Evolutionary conservation across 371 early-diverging fungal genomes (phyloP), one percentile per base, ranked within the genome.

Genomic region (Rhizopus delemar): DNA sequence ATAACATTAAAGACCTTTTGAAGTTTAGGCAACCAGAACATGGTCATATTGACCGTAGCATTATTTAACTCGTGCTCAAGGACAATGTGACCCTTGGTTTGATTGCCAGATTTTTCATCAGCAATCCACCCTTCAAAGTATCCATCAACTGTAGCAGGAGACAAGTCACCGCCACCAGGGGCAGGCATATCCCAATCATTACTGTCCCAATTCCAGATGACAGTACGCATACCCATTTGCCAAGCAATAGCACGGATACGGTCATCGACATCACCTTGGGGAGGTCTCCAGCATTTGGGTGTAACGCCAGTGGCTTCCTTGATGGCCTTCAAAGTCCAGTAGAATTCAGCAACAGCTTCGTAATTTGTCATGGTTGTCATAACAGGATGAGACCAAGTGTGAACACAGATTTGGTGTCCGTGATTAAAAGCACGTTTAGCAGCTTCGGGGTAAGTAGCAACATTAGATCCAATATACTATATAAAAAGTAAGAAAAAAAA

Each of bases 321-420:
- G 60, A 87, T 78, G 16, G 78, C 77, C 53, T 69, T 68, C 6
- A 68, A 62, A 3, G 80, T 77, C 77, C 80, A 79, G 54, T 83
- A 75, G 15, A 86, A 59, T 62, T 88, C 84, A 22, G 85, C 81
- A 38, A 85, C 79, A 15, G 82, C 69, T 51, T 80, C 64, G 8
- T 77, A 77, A 53, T 81, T 83, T 35, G 78, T 69, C 32, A 71
- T 52, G 5, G 81, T 68, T 11, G 86, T 82, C 76, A 86, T 75
- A 33, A 64, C 62, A 35, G 78, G 75, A 55, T 88, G 88, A 22
- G 79, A 74, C 83, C 83, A 84, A 2, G 84, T 82, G 57, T 84
- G 80, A 31, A 62, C 56, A 54, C 72, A 69, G 16, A 80, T 65
- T 2, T 48, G 33, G 41, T 75, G 73, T 13, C 72, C 66, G 45